Percentiles rank a stretch among this genome's conserved stretches.
Evolutionary conservation across 108 stramenopile species (phyloP).

Genomic region (Cyclotella baltica): DNA sequence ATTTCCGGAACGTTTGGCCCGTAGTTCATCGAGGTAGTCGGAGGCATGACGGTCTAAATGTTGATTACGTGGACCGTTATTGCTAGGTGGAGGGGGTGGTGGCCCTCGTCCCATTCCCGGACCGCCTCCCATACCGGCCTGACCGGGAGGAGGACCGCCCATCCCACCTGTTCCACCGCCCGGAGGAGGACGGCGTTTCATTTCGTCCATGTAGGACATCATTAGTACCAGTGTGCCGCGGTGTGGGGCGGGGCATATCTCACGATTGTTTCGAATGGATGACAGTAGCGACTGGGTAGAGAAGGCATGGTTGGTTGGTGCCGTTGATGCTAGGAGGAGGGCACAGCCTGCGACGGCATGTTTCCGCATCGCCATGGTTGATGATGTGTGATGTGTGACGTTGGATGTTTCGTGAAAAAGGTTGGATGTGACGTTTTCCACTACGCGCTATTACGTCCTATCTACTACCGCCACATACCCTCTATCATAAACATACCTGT

Average conservation of each 20-base stretch:
- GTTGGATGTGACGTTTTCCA: too few species aligned
- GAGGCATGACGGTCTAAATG: conserved; percentile 29
- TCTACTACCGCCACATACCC: too few species aligned
- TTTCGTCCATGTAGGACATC: conserved; percentile 16
- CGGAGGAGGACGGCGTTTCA: neutral
- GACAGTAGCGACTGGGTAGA: conserved; percentile 6
- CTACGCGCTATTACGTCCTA: too few species aligned
- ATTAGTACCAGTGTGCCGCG: neutral
- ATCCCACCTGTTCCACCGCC: neutral
- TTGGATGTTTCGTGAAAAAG: too few species aligned
- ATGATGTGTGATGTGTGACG: too few species aligned
- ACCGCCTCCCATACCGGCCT: neutral
- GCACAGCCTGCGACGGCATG: conserved; percentile 1
- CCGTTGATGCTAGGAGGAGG: conserved; percentile 6
- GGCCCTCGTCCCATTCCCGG: conserved; percentile 3
- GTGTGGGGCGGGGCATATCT: neutral
- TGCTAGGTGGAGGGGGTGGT: neutral
- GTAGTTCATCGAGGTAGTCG: conserved; percentile 32
- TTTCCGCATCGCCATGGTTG: neutral
- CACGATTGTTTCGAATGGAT: neutral
- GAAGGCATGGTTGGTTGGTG: conserved; percentile 1
- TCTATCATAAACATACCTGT: too few species aligned
- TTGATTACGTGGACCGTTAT: conserved; percentile 2
- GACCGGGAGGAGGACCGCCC: conserved; percentile 5
- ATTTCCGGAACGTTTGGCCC: conserved; percentile 18